A percentile compares a stretch with the other conserved stretches of the same genome.
These are phyloP conservation scores for Erodium texanum DNA, from an alignment of 441 rosid species.

Conservation along the genomic window DNA sequence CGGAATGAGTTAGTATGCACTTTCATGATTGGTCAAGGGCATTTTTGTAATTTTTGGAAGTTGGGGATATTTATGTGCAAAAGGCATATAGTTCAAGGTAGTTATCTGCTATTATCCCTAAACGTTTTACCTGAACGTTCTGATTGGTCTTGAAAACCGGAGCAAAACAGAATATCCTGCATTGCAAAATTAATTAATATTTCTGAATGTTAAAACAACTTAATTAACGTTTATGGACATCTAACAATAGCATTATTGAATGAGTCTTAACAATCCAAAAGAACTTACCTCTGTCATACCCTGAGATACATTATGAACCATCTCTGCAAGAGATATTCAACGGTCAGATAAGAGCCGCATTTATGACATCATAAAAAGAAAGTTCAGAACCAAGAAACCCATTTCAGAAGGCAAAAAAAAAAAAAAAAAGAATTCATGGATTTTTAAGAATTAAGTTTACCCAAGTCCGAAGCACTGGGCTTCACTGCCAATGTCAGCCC, in stretches of 20 bases:
- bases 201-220: constrained; percentile 12
- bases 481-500: constrained; percentile 83
- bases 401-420: too few relatives aligned
- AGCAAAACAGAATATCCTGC: constrained; percentile 67
- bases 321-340: constrained; percentile 40
- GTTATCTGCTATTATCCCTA: too few relatives aligned
- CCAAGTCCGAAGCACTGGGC: constrained; percentile 67
- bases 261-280: background rate
- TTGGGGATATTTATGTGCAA: too few relatives aligned
- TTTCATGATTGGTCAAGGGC: too few relatives aligned
- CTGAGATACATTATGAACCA: constrained; percentile 49
- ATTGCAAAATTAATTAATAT: constrained; percentile 12
- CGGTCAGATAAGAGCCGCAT: constrained; percentile 8
- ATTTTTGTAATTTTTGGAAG: too few relatives aligned
- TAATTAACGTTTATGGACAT: background rate
- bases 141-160: constrained; percentile 41
- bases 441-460: too few relatives aligned
- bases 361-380: background rate
- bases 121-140: constrained; percentile 71
- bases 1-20: constrained; percentile 9
- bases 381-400: background rate
- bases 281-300: constrained; percentile 54
- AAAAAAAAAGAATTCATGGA: too few relatives aligned
- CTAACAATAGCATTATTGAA: constrained; percentile 9
- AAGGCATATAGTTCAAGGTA: background rate